A percentile compares a stretch with the other conserved stretches of the same genome.
phyloP scores from a whole-genome alignment of 228 moss, liverwort and hornwort genomes.

The Sphagnum magellanicum region DNA sequence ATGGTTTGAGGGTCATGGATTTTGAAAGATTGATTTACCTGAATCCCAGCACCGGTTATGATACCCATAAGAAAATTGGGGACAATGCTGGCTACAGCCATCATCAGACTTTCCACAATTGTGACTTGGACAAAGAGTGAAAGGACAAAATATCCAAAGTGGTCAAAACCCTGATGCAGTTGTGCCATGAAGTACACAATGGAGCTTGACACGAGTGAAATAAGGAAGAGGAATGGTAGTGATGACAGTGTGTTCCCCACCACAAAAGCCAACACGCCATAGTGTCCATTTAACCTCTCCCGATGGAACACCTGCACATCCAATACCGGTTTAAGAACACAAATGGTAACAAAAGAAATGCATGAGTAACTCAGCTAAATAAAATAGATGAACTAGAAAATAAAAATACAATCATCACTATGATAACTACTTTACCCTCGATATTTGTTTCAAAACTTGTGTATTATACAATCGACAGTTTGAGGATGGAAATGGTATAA shows the following conservation, averaged over 20 bases:
- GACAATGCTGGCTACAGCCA: slow-evolving; percentile 55
- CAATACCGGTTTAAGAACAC: not conserved
- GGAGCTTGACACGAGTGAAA: slow-evolving; percentile 26
- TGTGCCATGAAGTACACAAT: slow-evolving; percentile 49
- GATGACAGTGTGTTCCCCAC: slow-evolving; percentile 53
- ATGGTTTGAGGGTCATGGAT: too few relatives aligned
- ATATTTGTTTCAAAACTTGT: too few relatives aligned
- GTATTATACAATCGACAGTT: too few relatives aligned
- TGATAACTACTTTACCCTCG: too few relatives aligned
- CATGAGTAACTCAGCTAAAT: too few relatives aligned
- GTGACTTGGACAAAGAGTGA: slow-evolving; percentile 46
- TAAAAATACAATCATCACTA: not conserved
- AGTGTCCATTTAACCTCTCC: slow-evolving; percentile 58
- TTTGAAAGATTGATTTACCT: slow-evolving; percentile 15
- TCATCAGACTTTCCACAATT: slow-evolving; percentile 61
- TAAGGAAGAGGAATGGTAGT: slow-evolving; percentile 41
- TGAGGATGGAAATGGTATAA: too few relatives aligned
- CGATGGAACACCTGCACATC: slow-evolving; percentile 45
- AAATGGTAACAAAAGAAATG: too few relatives aligned
- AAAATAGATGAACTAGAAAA: too few relatives aligned
- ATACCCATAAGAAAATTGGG: slow-evolving; percentile 69
- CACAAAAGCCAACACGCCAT: slow-evolving; percentile 52
- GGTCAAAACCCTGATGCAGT: slow-evolving; percentile 34
- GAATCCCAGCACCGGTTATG: slow-evolving; percentile 48
- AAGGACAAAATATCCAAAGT: slow-evolving; percentile 45